Evolutionary conservation across 176 grass and related monocot species (phyloP), one percentile per base, ranked within the genome.

Genomic region (Rhynchospora breviuscula): DNA sequence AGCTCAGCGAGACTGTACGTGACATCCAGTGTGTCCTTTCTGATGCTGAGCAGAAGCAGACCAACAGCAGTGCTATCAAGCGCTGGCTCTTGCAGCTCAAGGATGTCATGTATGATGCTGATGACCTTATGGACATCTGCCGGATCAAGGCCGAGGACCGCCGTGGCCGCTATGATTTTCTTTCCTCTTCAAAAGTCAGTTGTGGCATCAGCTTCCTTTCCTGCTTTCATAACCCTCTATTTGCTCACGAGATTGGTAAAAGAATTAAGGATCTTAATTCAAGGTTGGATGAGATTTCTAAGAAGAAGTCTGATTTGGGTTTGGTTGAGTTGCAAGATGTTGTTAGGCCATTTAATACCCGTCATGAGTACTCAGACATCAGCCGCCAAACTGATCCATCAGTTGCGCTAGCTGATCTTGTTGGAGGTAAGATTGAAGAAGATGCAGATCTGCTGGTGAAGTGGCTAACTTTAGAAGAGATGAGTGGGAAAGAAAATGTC

Each of bases 211-310:
- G 35, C 29, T 6, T 78, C 17, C 6, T 86, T 33, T 88, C 79
- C 12, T 49, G 7, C 33, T 79, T 82, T 64, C 5, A 14, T 3
- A 63, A 79, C 5, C 9, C 71, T 48, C 1, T 0, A 54, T 61
- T 52, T 25, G n/a, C 47, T 11, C 71, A 83, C n/a, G 65, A 5
- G 46, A 8, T 67, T 17, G 83, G 62, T 10, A 59, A 1, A 8
- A 86, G 40, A 67, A 91, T 91, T 7, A 59, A 73, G 63, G 11
- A 63, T 8, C 58, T 91, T 66, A 88, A 83, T 7, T 2, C 21
- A 78, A 53, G 53, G 31, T 47, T 91, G 56, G 51, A 79, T 4
- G 79, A 80, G 2, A 74, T 86, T 5, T 43, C 53, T 43, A 64
- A 0, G 44, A 13, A 44, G 1, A 48, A 0, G 29, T 23, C 44